A percentile compares a stretch with the other conserved stretches of the same genome.
Conservation (phyloP, 106 monocot species). For the Xerophyta viscosa region DNA sequence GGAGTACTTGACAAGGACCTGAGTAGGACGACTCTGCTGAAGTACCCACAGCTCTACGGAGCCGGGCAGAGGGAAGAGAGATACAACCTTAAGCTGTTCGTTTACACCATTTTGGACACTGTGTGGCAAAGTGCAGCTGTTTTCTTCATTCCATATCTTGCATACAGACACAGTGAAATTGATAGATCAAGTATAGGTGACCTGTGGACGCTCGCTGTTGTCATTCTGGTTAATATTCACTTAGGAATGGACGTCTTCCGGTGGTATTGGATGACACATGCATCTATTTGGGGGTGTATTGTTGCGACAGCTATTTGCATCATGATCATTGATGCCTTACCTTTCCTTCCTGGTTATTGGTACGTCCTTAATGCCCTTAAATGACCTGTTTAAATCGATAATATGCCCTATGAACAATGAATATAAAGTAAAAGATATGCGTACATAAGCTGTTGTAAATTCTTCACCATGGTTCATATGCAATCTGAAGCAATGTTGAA, state of each 20-base stretch:
- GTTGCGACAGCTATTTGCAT: conserved; percentile 45
- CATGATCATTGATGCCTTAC: conserved; percentile 52
- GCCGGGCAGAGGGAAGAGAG: conserved; percentile 79
- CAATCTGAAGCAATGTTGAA: too few species aligned
- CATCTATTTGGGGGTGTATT: conserved; percentile 64
- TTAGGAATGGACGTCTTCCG: conserved; percentile 74
- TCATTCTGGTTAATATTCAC: conserved; percentile 76
- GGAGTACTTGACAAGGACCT: conserved; percentile 88
- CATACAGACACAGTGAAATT: conserved; percentile 47
- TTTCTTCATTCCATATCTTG: conserved; percentile 65
- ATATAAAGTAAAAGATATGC: too few species aligned
- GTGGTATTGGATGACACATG: conserved; percentile 77
- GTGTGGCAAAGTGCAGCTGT: conserved; percentile 72
- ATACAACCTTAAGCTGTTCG: conserved; percentile 69
- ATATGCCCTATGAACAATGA: too few species aligned
- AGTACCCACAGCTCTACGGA: conserved; percentile 82
- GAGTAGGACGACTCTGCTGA: conserved; percentile 69
- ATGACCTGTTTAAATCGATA: too few species aligned
- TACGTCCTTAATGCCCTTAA: conserved; percentile 16
- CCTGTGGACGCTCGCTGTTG: conserved; percentile 59
- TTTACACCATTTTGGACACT: conserved; percentile 62
- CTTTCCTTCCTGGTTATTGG: conserved; percentile 61
- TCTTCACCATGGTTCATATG: too few species aligned
- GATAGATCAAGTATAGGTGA: conserved; percentile 69
- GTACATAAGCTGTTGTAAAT: too few species aligned